A percentile compares a stretch with the other conserved stretches of the same genome.
Evolutionary conservation across 169 alveolate genomes (phyloP).

Genomic region (Theileria equi): DNA sequence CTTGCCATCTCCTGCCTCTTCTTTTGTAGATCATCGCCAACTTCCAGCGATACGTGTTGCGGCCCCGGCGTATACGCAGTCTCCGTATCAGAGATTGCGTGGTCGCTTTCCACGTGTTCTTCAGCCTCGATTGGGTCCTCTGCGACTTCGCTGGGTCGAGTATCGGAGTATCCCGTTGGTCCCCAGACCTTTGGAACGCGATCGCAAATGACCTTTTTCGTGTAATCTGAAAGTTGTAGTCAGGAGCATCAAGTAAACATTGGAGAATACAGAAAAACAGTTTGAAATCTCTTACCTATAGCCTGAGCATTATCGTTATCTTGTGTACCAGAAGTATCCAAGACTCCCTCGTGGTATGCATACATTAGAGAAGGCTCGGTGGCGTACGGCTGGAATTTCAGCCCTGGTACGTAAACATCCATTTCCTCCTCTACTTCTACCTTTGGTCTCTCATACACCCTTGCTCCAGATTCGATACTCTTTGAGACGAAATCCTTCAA

Average conservation of each 20-base stretch:
- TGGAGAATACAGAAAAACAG: no score
- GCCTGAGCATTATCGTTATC: no score
- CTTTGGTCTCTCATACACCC: background rate
- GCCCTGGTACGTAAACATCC: background rate
- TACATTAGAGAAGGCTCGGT: background rate
- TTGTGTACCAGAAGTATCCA: no score
- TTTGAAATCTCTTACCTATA: no score
- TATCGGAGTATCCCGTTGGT: background rate
- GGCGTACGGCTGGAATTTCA: slow-evolving; percentile 7
- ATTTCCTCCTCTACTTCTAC: background rate
- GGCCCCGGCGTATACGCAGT: background rate
- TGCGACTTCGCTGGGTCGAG: no score
- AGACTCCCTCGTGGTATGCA: background rate
- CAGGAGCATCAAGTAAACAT: no score
- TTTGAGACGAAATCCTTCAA: background rate
- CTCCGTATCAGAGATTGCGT: background rate
- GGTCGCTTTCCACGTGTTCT: background rate
- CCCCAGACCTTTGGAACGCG: background rate
- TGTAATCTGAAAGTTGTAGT: no score
- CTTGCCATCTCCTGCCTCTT: slow-evolving; percentile 32
- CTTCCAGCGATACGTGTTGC: background rate
- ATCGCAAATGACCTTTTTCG: background rate
- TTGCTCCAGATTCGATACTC: background rate
- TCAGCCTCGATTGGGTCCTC: no score
- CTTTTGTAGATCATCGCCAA: background rate